Evolutionary conservation across 176 grass and related monocot genomes (phyloP).

Genomic region (Tillandsia leiboldiana): DNA sequence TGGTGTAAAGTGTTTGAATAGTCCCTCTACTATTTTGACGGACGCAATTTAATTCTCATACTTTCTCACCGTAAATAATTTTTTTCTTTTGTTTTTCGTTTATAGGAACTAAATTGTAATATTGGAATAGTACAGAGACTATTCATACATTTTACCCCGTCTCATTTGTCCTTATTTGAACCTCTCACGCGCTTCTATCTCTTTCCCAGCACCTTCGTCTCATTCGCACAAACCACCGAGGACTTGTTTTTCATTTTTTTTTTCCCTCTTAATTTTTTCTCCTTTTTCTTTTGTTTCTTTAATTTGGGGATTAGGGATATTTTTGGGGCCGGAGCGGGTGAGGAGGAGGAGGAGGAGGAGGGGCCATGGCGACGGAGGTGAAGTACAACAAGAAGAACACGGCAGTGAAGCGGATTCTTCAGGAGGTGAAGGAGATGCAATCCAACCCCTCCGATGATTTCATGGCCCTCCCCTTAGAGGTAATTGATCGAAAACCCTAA

Average conservation of each 20-base stretch:
- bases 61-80: too few species aligned
- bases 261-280: not conserved
- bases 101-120: too few species aligned
- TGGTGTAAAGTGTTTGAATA: too few species aligned
- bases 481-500: constrained; percentile 13
- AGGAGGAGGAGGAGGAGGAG: not conserved
- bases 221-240: not conserved
- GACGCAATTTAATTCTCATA: too few species aligned
- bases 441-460: constrained; percentile 94
- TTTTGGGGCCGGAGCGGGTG: not conserved
- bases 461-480: constrained; percentile 90
- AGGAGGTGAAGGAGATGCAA: constrained; percentile 99
- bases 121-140: too few species aligned
- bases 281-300: not conserved
- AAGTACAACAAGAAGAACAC: constrained; percentile 94
- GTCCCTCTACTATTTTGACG: too few species aligned
- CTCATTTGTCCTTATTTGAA: too few species aligned
- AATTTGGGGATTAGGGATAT: not conserved
- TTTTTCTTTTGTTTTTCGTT: too few species aligned
- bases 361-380: constrained; percentile 32
- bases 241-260: not conserved
- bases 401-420: constrained; percentile 99
- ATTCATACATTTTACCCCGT: too few species aligned
- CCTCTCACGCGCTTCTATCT: not conserved
- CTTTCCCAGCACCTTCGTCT: not conserved